Evolutionary conservation across 495 filamentous ascomycete genomes (phyloP).

Genomic region (Collariella sp.): DNA sequence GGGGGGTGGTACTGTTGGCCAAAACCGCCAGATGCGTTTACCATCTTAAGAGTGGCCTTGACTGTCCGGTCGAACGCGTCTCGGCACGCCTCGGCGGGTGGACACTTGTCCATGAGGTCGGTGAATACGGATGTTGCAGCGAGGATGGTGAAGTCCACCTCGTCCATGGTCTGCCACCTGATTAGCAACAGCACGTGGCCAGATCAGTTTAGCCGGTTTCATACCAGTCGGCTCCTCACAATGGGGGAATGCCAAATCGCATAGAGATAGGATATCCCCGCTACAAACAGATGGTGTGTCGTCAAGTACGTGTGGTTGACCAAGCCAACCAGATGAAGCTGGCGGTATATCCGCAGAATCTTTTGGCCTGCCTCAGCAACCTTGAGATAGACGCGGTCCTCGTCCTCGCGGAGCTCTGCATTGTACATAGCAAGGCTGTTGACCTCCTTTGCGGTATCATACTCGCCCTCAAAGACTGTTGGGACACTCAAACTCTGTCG

Average conservation of each 20-base stretch:
- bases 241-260: constrained; percentile 93
- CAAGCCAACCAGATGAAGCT: constrained; percentile 75
- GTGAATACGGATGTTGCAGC: constrained; percentile 64
- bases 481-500: constrained; percentile 86
- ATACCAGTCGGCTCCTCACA: constrained; percentile 73
- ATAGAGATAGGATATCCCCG: constrained; percentile 92
- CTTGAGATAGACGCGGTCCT: constrained; percentile 84
- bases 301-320: constrained; percentile 95
- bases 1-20: constrained; percentile 33
- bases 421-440: constrained; percentile 39
- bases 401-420: constrained; percentile 62
- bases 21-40: constrained; percentile 72
- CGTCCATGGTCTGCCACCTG: constrained; percentile 64
- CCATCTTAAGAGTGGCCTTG: constrained; percentile 90
- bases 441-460: constrained; percentile 54
- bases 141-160: constrained; percentile 91
- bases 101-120: constrained; percentile 37
- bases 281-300: constrained; percentile 98
- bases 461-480: constrained; percentile 68
- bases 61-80: constrained; percentile 95
- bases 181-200: constrained; percentile 22
- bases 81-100: constrained; percentile 57
- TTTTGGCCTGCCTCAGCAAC: constrained; percentile 92
- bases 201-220: constrained; percentile 15
- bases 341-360: constrained; percentile 81